Evolutionary conservation across 108 stramenopile genomes (phyloP).

Genomic region (Nitzschia palea): DNA sequence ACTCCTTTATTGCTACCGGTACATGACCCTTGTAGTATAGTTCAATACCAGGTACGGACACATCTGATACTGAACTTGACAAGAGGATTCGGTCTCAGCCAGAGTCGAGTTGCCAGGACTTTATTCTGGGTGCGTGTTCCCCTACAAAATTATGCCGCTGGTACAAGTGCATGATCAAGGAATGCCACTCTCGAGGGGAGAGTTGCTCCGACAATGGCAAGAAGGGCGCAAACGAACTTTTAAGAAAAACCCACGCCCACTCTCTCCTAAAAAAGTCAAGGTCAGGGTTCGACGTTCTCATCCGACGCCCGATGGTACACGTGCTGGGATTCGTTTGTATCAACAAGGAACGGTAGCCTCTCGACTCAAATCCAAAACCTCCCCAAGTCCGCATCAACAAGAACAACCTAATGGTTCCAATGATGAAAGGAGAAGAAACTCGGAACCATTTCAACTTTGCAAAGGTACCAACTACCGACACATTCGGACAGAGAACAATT

Average conservation of each 20-base stretch:
- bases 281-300: background rate
- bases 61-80: too few species aligned
- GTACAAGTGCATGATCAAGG: too few species aligned
- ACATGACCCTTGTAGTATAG: too few species aligned
- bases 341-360: constrained; percentile 15
- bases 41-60: too few species aligned
- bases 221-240: background rate
- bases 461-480: background rate
- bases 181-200: constrained; percentile 3
- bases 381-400: background rate
- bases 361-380: constrained; percentile 3
- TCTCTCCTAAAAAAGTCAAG: background rate
- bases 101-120: too few species aligned
- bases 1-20: too few species aligned
- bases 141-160: too few species aligned
- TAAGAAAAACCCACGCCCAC: background rate
- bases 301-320: background rate
- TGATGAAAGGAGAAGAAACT: too few species aligned
- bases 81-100: too few species aligned
- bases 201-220: constrained; percentile 3
- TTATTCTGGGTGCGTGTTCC: too few species aligned
- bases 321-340: constrained; percentile 3
- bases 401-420: too few species aligned
- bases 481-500: too few species aligned
- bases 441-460: background rate